These are phyloP conservation scores for Aureobasidium lini DNA, from an alignment of 2,329 filamentous ascomycete genomes.

Conservation along the genomic window DNA sequence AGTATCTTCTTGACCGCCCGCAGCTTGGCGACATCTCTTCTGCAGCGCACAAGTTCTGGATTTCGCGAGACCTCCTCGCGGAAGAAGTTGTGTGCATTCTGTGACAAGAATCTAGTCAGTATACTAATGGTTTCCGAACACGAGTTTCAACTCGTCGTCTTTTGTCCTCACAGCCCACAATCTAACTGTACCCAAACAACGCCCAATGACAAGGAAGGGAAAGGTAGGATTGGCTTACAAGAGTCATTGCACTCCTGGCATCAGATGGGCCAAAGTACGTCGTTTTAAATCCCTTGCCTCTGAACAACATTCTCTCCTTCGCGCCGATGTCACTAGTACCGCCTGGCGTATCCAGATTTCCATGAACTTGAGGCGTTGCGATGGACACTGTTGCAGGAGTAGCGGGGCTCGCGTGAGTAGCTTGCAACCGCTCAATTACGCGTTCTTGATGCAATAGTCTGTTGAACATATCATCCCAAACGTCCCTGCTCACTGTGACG, in stretches of 20 bases:
- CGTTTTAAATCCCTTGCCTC: slow-evolving; percentile 39
- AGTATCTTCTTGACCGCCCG: slow-evolving; percentile 16
- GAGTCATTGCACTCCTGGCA: slow-evolving; percentile 26
- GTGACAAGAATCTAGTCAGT: not conserved
- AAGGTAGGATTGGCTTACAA: slow-evolving; percentile 21
- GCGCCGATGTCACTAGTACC: not conserved
- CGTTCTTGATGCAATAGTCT: slow-evolving; percentile 9
- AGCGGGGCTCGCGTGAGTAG: not conserved
- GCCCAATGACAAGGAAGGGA: not conserved
- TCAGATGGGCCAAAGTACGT: slow-evolving; percentile 38
- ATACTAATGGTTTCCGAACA: not conserved
- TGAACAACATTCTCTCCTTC: slow-evolving; percentile 34
- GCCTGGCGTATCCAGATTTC: not conserved
- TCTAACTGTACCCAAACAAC: too few species aligned
- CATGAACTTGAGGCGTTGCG: not conserved
- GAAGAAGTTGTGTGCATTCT: slow-evolving; percentile 6
- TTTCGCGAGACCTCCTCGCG: slow-evolving; percentile 19
- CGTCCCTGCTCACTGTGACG: slow-evolving; percentile 10
- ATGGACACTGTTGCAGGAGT: slow-evolving; percentile 5
- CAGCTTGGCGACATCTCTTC: slow-evolving; percentile 24
- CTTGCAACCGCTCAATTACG: slow-evolving; percentile 12
- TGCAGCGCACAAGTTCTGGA: slow-evolving; percentile 28
- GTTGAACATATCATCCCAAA: slow-evolving; percentile 12
- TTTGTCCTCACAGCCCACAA: not conserved
- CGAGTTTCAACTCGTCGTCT: too few species aligned